Evolutionary conservation across 2,329 filamentous ascomycete genomes (phyloP).

Genomic region (Penicillium sp.): DNA sequence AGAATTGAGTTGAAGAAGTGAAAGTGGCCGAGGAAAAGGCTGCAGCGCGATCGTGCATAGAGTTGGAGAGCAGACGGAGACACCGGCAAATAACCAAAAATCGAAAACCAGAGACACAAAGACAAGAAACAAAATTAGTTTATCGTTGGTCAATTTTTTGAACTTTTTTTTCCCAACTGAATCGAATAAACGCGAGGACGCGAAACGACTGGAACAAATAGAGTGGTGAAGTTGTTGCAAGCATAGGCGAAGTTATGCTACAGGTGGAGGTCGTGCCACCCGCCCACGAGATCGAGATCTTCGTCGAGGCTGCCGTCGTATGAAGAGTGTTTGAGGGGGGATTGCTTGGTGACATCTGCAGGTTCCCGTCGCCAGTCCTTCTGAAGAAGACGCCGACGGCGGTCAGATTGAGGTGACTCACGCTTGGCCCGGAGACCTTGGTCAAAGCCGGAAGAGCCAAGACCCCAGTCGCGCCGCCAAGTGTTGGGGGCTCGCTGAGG

Average conservation of each 20-base stretch:
- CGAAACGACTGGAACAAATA: slow-evolving; percentile 12
- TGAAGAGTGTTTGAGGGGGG: slow-evolving; percentile 33
- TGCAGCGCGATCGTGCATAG: neutral
- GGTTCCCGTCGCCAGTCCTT: slow-evolving; percentile 49
- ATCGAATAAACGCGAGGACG: slow-evolving; percentile 15
- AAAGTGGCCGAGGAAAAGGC: neutral
- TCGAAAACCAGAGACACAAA: slow-evolving; percentile 18
- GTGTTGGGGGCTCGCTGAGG: slow-evolving; percentile 43
- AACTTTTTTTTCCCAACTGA: slow-evolving; percentile 27
- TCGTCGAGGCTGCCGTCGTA: slow-evolving; percentile 60
- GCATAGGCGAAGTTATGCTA: slow-evolving; percentile 35
- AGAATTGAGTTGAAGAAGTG: slow-evolving; percentile 5
- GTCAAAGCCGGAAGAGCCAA: slow-evolving; percentile 38
- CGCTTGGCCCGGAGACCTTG: slow-evolving; percentile 36
- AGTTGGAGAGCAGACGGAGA: slow-evolving; percentile 10
- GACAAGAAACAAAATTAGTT: slow-evolving; percentile 21
- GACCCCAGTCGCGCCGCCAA: slow-evolving; percentile 45
- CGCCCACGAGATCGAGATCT: slow-evolving; percentile 92
- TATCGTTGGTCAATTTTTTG: slow-evolving; percentile 24
- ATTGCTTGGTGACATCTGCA: slow-evolving; percentile 29
- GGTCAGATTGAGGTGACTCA: slow-evolving; percentile 26
- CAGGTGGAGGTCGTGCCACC: slow-evolving; percentile 71
- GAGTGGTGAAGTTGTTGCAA: slow-evolving; percentile 6
- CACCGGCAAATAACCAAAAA: slow-evolving; percentile 14
- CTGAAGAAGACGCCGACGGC: slow-evolving; percentile 40